phyloP scores from a whole-genome alignment of 352 stramenopile genomes.

The Globisporangium nunn region DNA sequence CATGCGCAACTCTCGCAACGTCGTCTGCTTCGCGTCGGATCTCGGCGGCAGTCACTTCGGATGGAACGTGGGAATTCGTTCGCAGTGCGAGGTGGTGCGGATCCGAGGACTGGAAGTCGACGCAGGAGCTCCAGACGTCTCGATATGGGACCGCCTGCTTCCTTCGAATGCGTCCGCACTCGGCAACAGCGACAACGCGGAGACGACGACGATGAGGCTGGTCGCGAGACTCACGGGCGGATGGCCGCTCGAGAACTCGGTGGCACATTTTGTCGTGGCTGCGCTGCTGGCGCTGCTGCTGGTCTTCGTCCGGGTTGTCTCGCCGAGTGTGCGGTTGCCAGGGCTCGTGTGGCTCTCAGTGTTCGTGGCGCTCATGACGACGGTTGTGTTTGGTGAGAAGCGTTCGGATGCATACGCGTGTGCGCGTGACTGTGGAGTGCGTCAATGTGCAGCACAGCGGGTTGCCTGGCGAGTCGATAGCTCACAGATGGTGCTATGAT shows the following conservation, averaged over 20 bases:
- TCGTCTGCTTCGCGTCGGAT: not conserved
- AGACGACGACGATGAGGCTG: too few species aligned
- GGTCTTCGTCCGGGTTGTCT: not conserved
- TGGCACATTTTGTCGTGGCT: not conserved
- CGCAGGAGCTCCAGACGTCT: not conserved
- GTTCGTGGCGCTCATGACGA: not conserved
- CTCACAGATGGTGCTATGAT: too few species aligned
- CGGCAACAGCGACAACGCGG: not conserved
- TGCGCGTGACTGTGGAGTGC: not conserved
- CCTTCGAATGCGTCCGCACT: not conserved
- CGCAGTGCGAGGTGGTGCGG: not conserved
- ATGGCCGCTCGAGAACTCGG: slow-evolving; percentile 5
- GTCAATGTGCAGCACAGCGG: too few species aligned
- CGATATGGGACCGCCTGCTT: not conserved
- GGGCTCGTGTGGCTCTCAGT: not conserved
- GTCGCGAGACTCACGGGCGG: not conserved
- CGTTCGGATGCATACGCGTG: not conserved
- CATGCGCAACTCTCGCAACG: not conserved
- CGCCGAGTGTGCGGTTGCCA: not conserved
- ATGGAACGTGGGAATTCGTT: not conserved
- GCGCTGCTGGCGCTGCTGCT: not conserved
- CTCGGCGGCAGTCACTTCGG: not conserved
- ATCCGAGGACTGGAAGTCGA: not conserved
- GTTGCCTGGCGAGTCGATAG: too few species aligned
- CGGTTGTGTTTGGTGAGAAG: slow-evolving; percentile 1